These are phyloP conservation scores for Conringia planisiliqua DNA, from an alignment of 345 rosid genomes.

Conservation along the genomic window DNA sequence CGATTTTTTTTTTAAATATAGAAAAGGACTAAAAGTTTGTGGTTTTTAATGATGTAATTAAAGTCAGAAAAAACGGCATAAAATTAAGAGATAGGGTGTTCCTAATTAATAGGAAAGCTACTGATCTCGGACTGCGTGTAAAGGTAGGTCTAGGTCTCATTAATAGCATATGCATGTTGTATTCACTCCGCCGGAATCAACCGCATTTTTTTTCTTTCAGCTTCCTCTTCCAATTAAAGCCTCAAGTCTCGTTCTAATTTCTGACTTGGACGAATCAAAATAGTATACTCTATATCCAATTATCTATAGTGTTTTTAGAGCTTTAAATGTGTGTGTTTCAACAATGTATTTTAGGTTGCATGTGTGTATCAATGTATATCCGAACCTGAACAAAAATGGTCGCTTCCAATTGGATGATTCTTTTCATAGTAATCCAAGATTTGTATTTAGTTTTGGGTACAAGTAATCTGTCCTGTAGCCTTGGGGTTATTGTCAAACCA, in stretches of 20 bases:
- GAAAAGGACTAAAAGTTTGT: not conserved
- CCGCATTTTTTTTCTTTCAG: slow-evolving; percentile 14
- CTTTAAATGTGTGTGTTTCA: slow-evolving; percentile 15
- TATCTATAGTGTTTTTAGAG: not conserved
- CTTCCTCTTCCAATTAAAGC: not conserved
- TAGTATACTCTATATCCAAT: not conserved
- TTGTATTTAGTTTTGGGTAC: not conserved
- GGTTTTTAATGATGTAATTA: slow-evolving; percentile 18
- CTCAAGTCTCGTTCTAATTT: slow-evolving; percentile 7
- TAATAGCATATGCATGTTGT: slow-evolving; percentile 31
- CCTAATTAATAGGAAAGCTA: slow-evolving; percentile 33
- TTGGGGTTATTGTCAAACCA: slow-evolving; percentile 9
- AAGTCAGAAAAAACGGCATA: slow-evolving; percentile 21
- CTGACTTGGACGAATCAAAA: slow-evolving; percentile 20
- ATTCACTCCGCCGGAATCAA: slow-evolving; percentile 19
- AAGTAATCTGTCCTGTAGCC: slow-evolving; percentile 5
- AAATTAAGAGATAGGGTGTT: slow-evolving; percentile 23
- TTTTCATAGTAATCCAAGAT: slow-evolving; percentile 12
- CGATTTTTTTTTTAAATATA: not conserved
- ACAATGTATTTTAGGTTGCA: slow-evolving; percentile 6
- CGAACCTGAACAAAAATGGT: slow-evolving; percentile 4
- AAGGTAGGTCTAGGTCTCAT: slow-evolving; percentile 37
- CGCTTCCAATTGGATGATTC: slow-evolving; percentile 19
- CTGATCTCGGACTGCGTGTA: slow-evolving; percentile 37
- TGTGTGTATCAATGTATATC: slow-evolving; percentile 15